phyloP scores from a whole-genome alignment of 345 rosid species.

The Syzygium oleosum region DNA sequence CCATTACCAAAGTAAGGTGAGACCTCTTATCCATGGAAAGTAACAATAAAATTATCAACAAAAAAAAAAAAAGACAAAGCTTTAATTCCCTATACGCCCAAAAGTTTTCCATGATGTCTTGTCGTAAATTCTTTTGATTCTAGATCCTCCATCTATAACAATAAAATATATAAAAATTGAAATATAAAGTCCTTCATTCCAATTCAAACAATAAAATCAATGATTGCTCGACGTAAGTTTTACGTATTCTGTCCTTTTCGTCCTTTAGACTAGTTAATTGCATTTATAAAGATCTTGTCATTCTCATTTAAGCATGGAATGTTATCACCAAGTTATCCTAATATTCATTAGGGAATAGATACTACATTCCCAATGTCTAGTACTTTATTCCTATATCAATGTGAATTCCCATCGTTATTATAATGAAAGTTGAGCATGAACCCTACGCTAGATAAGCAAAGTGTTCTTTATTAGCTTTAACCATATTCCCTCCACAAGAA shows the following conservation, averaged over 20 bases:
- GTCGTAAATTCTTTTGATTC: not conserved
- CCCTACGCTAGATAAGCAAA: not conserved
- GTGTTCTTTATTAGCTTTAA: conserved; percentile 6
- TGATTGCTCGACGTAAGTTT: not conserved
- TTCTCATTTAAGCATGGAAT: not conserved
- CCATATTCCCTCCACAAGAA: conserved; percentile 14
- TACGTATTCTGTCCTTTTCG: not conserved
- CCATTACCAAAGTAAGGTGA: not conserved
- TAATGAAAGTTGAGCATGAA: not conserved
- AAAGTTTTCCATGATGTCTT: not conserved
- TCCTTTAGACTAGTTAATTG: not conserved
- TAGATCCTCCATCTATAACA: not conserved
- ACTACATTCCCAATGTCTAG: conserved; percentile 21
- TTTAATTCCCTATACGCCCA: not conserved
- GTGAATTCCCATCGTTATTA: not conserved
- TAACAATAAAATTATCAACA: not conserved
- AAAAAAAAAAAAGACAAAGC: not conserved
- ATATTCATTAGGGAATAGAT: conserved; percentile 11
- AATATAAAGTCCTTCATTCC: not conserved
- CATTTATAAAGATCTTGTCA: not conserved
- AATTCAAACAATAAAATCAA: not conserved
- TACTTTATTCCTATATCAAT: conserved; percentile 34
- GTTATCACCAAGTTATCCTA: not conserved
- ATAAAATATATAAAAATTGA: not conserved
- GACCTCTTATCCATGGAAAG: not conserved